Evolutionary conservation across 495 filamentous ascomycete species (phyloP).

Genomic region (Xylaria cubensis): DNA sequence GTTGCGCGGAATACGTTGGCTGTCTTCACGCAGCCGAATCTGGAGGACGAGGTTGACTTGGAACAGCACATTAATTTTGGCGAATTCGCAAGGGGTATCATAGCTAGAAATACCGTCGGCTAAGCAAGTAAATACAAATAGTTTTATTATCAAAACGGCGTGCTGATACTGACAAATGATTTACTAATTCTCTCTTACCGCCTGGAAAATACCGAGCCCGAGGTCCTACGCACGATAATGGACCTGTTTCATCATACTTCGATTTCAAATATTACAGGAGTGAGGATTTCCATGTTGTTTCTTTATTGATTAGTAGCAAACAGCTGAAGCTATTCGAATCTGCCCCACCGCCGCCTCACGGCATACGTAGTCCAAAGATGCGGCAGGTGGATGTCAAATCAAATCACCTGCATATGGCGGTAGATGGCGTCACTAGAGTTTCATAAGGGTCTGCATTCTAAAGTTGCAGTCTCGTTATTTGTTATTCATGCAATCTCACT

Average conservation of each 20-base stretch:
- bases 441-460: not conserved
- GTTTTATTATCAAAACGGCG: not conserved
- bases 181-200: not conserved
- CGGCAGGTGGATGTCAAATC: slow-evolving; percentile 21
- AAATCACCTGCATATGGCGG: slow-evolving; percentile 24
- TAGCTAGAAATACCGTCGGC: slow-evolving; percentile 75
- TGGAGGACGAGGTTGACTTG: slow-evolving; percentile 82
- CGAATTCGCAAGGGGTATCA: slow-evolving; percentile 83
- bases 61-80: slow-evolving; percentile 78
- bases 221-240: not conserved
- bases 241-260: not conserved
- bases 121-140: slow-evolving; percentile 16
- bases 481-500: slow-evolving; percentile 11
- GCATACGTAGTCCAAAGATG: not conserved
- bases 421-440: slow-evolving; percentile 26
- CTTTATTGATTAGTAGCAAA: not conserved
- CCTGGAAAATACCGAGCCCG: not conserved
- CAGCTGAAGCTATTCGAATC: not conserved
- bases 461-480: slow-evolving; percentile 13
- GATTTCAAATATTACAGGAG: not conserved
- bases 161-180: slow-evolving; percentile 6
- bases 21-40: slow-evolving; percentile 96
- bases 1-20: slow-evolving; percentile 93
- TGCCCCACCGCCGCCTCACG: not conserved
- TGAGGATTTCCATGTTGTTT: not conserved